A percentile compares a stretch with the other conserved stretches of the same genome.
These are phyloP conservation scores for Carex parvula DNA, from an alignment of 176 grass and related monocot genomes.

Conservation along the genomic window DNA sequence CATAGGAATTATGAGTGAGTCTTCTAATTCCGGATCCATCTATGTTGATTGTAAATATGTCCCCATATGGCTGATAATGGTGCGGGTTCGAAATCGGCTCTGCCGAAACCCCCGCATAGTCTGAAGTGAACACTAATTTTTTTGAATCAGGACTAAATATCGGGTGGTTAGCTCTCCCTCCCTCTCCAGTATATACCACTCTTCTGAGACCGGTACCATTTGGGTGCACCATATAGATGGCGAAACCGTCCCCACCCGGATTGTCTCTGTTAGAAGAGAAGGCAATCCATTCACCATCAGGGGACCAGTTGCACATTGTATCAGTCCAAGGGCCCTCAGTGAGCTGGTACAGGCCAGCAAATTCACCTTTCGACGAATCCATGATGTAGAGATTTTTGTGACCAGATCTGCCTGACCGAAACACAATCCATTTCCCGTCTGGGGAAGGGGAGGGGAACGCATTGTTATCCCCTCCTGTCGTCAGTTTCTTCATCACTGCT, in stretches of 20 bases:
- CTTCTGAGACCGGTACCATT: slow-evolving; percentile 67
- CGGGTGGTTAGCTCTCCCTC: slow-evolving; percentile 75
- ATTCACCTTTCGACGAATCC: slow-evolving; percentile 64
- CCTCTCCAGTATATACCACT: slow-evolving; percentile 62
- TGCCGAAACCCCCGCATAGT: slow-evolving; percentile 73
- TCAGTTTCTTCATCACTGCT: slow-evolving; percentile 58
- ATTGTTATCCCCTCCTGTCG: slow-evolving; percentile 54
- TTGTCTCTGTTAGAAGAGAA: slow-evolving; percentile 73
- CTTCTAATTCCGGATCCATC: slow-evolving; percentile 53
- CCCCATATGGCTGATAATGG: slow-evolving; percentile 90
- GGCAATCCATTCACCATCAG: slow-evolving; percentile 91
- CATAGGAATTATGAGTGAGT: slow-evolving; percentile 83
- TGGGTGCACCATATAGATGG: slow-evolving; percentile 78
- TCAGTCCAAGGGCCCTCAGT: slow-evolving; percentile 73
- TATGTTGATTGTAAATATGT: slow-evolving; percentile 66
- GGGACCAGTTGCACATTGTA: slow-evolving; percentile 97
- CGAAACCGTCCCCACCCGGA: slow-evolving; percentile 64
- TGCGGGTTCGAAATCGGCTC: slow-evolving; percentile 86
- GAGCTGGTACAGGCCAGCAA: slow-evolving; percentile 45
- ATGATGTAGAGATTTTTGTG: slow-evolving; percentile 94
- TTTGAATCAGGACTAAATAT: slow-evolving; percentile 80
- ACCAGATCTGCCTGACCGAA: slow-evolving; percentile 67
- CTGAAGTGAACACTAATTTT: slow-evolving; percentile 72
- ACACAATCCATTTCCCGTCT: slow-evolving; percentile 86
- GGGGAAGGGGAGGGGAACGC: slow-evolving; percentile 87